Evolutionary conservation across 108 stramenopile species (phyloP).

Genomic region (Cylindrotheca fusiformis): DNA sequence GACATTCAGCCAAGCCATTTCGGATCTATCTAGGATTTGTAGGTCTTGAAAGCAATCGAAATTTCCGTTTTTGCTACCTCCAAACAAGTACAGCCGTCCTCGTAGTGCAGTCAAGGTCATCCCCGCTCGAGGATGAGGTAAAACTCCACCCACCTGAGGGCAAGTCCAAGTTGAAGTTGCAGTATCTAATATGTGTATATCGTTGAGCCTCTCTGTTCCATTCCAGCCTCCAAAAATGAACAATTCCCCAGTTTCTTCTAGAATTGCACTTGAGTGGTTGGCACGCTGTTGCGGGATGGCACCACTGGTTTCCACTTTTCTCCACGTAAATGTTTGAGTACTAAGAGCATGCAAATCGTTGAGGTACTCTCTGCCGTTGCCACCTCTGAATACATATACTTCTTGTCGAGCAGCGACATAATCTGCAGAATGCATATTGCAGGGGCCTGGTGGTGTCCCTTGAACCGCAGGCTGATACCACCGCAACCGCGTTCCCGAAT

Average conservation of each 20-base stretch:
- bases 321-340: conserved; percentile 75
- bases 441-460: conserved; percentile 85
- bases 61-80: conserved; percentile 80
- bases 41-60: conserved; percentile 92
- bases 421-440: conserved; percentile 97
- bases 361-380: conserved; percentile 89
- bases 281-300: conserved; percentile 79
- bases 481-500: conserved; percentile 32
- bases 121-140: conserved; percentile 91
- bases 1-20: conserved; percentile 89
- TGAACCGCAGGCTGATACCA: conserved; percentile 67
- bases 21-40: conserved; percentile 85
- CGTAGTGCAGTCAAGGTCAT: conserved; percentile 89
- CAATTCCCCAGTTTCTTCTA: conserved; percentile 76
- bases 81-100: conserved; percentile 87
- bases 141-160: conserved; percentile 61
- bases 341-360: conserved; percentile 87
- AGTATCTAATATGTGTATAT: conserved; percentile 88
- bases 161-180: conserved; percentile 78
- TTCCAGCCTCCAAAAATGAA: conserved; percentile 97
- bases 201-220: conserved; percentile 81
- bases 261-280: conserved; percentile 85
- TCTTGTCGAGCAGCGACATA: conserved; percentile 58
- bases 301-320: conserved; percentile 71
- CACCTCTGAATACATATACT: conserved; percentile 91